These are phyloP conservation scores for Ophiostoma sp. DNA, from an alignment of 2,329 filamentous ascomycete genomes.

Conservation along the genomic window DNA sequence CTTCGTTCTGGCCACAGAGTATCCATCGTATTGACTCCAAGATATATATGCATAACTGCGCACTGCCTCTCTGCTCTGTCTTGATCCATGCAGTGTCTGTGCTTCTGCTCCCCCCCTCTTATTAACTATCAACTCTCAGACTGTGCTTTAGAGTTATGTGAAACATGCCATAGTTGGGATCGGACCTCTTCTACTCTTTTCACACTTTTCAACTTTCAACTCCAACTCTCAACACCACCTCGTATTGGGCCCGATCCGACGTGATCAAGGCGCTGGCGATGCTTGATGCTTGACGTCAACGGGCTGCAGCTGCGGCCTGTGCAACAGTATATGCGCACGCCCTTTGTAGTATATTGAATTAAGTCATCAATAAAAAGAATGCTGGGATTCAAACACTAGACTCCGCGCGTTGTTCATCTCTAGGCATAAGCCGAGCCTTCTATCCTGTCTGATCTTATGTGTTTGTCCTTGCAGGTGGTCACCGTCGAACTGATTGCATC, in stretches of 20 bases:
- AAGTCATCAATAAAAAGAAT: too few relatives aligned
- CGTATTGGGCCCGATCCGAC: too few relatives aligned
- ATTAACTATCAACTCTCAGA: not conserved
- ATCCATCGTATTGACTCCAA: too few relatives aligned
- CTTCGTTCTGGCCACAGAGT: too few relatives aligned
- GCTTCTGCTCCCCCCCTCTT: too few relatives aligned
- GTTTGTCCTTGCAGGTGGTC: too few relatives aligned
- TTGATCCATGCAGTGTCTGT: not conserved
- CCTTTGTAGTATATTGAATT: not conserved
- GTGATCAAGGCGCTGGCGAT: not conserved
- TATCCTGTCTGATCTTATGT: too few relatives aligned
- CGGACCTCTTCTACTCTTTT: too few relatives aligned
- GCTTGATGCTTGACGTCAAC: not conserved
- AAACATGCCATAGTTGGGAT: not conserved
- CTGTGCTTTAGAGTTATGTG: not conserved
- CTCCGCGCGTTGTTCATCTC: not conserved
- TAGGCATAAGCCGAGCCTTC: not conserved
- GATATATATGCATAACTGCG: not conserved
- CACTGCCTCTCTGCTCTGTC: not conserved
- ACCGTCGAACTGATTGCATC: not conserved
- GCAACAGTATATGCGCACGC: not conserved
- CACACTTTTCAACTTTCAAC: too few relatives aligned
- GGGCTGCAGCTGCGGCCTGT: not conserved
- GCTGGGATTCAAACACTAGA: not conserved
- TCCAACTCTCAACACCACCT: too few relatives aligned